Evolutionary conservation across 495 filamentous ascomycete genomes (phyloP), one percentile per base, ranked within the genome.

Genomic region (Trichoderma parareesei): DNA sequence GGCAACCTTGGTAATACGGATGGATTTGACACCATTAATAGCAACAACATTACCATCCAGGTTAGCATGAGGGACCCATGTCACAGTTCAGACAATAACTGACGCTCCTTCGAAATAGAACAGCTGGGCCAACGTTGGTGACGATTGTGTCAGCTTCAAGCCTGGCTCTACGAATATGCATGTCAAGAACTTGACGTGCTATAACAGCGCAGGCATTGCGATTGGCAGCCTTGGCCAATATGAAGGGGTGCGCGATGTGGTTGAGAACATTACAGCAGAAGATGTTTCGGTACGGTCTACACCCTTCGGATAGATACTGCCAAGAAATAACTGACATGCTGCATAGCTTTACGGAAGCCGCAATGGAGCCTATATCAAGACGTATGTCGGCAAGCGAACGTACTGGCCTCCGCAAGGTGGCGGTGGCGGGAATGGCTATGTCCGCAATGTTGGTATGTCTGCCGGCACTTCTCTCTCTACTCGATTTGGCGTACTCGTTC

Each of bases 1-100:
- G 67, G 67, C 16, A 64, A 67, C 6, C 44, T 67, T 6, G 67
- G 59, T 2, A 68, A 68, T 38, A 68, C 67, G 8, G 67, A 68
- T 38, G 61, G 61, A 46, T 67, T 67, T 38, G 66, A 67, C 37
- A 67, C 66, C 9, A 62, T 67, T n/a, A 64, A 67, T 49, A 65
- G 66, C 16, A 59, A 67, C 35, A 44, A 67, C 40, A 59, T 67
- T 35, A 65, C 63, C 3, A 65, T 65, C 16, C 41, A 42, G 40
- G 61, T 63, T 16, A 44, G 61, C 13, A 55, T 55, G 5, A 10
- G 3, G 20, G 9, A 33, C 13, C 1, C 4, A 5, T 9, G 27
- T 6, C 49, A 55, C 27, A 3, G 20, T 35, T 5, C 2, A 55
- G 18, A 33, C 9, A 5, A 16, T 2, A 20, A 14, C 61, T 63